Conservation (phyloP, 2,329 filamentous ascomycete genomes). For the Fusarium sp. region DNA sequence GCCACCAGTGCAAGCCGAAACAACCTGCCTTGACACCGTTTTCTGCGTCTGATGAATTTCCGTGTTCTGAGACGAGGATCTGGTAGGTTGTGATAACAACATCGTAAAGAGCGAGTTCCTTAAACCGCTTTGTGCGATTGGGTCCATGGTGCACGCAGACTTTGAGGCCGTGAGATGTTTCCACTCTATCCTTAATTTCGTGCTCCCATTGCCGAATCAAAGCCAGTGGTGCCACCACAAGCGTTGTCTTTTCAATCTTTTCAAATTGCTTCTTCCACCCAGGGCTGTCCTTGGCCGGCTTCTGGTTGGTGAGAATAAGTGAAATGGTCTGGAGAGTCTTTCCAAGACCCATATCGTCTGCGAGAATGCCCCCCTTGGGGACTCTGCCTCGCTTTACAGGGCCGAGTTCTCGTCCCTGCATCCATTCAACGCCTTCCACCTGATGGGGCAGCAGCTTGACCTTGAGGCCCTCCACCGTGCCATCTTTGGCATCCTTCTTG, state of each 20-base stretch:
- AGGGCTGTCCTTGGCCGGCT: constrained; percentile 69
- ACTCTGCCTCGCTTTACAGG: constrained; percentile 83
- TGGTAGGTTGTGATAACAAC: constrained; percentile 98
- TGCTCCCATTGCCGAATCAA: constrained; percentile 98
- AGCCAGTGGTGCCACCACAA: constrained; percentile 93
- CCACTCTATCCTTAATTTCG: constrained; percentile 88
- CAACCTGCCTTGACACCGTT: constrained; percentile 80
- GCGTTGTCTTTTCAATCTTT: constrained; percentile 80
- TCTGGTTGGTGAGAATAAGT: constrained; percentile 85
- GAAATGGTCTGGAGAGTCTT: constrained; percentile 97
- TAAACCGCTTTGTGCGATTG: constrained; percentile 81
- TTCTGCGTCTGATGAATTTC: constrained; percentile 72
- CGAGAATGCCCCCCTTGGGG: constrained; percentile 93
- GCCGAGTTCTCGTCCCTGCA: constrained; percentile 91
- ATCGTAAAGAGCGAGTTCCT: constrained; percentile 86
- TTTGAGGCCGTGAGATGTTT: constrained; percentile 75
- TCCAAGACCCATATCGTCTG: constrained; percentile 96
- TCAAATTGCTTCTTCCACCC: constrained; percentile 77
- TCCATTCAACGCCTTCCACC: constrained; percentile 93
- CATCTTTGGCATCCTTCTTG: constrained; percentile 59
- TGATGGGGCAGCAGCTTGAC: constrained; percentile 94
- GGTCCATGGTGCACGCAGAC: constrained; percentile 94
- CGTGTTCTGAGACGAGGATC: constrained; percentile 91
- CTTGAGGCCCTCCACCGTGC: constrained; percentile 79
- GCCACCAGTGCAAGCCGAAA: constrained; percentile 94